These are phyloP conservation scores for Rhodotorula sp. DNA, from an alignment of 1,284 basidiomycete species.

Conservation along the genomic window DNA sequence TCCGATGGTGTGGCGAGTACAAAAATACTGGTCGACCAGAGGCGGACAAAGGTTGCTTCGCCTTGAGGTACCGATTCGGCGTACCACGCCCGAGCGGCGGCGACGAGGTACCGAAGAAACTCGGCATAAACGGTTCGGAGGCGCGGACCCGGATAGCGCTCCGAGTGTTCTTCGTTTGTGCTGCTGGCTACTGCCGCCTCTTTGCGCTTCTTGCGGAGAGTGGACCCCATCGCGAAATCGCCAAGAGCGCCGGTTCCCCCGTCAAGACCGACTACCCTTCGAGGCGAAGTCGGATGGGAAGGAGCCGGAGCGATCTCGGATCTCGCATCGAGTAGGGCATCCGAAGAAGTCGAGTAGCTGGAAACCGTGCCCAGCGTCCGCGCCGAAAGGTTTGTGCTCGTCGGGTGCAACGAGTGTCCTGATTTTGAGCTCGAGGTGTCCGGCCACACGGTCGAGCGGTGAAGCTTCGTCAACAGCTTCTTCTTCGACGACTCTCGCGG, in stretches of 20 bases:
- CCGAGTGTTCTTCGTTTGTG: neutral
- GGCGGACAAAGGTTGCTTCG: slow-evolving; percentile 19
- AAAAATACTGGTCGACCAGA: slow-evolving; percentile 9
- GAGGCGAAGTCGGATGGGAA: neutral
- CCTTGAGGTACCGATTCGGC: slow-evolving; percentile 9
- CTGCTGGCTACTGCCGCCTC: neutral
- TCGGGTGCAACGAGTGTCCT: no score
- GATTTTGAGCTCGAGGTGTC: neutral
- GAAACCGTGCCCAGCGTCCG: neutral
- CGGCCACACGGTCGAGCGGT: neutral
- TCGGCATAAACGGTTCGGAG: slow-evolving; percentile 18
- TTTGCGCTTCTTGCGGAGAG: neutral
- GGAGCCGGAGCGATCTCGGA: neutral
- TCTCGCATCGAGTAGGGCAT: slow-evolving; percentile 14
- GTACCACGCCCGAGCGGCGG: slow-evolving; percentile 20
- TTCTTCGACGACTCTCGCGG: neutral
- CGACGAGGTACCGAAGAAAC: neutral
- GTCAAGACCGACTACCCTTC: neutral
- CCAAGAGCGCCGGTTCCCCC: slow-evolving; percentile 3
- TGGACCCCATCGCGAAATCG: neutral
- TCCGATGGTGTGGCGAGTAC: slow-evolving; percentile 20
- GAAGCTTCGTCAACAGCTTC: slow-evolving; percentile 3
- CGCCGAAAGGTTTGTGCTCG: neutral
- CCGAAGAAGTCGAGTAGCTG: neutral
- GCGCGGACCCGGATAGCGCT: slow-evolving; percentile 12